Conservation (phyloP, 352 stramenopile genomes). For the Pythium rhizo-oryzae region DNA sequence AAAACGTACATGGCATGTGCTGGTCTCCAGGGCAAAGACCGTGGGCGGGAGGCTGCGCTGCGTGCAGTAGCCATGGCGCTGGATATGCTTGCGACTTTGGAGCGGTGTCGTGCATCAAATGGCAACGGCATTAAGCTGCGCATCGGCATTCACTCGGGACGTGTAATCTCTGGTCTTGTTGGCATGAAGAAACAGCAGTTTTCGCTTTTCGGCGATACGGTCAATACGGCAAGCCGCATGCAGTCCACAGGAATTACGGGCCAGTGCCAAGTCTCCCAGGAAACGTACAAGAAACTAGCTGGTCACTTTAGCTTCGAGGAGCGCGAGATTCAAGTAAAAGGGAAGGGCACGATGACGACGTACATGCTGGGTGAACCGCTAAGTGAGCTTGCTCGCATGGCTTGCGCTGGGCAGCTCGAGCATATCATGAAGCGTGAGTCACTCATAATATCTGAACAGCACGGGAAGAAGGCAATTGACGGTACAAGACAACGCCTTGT, state of each 20-base stretch:
- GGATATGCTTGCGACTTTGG: conserved; percentile 72
- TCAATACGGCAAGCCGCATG: conserved; percentile 91
- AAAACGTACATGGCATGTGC: conserved; percentile 92
- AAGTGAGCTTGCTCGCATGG: conserved; percentile 61
- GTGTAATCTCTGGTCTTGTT: conserved; percentile 88
- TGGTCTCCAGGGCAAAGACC: conserved; percentile 82
- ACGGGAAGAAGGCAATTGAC: conserved; percentile 49
- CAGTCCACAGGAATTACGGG: conserved; percentile 86
- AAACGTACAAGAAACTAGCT: conserved; percentile 82
- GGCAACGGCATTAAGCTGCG: conserved; percentile 88
- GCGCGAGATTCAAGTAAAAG: conserved; percentile 83
- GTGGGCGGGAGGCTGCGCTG: conserved; percentile 70
- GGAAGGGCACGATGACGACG: conserved; percentile 84
- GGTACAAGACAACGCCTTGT: conserved; percentile 55
- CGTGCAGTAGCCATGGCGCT: conserved; percentile 76
- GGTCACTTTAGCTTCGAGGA: conserved; percentile 81
- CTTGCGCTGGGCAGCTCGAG: conserved; percentile 63
- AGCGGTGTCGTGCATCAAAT: conserved; percentile 76
- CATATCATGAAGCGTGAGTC: conserved; percentile 72
- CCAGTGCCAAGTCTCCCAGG: conserved; percentile 78
- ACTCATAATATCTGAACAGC: conserved; percentile 50
- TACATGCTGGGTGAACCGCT: conserved; percentile 81
- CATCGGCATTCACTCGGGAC: conserved; percentile 91
- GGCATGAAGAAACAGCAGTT: conserved; percentile 94
- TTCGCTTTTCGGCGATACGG: conserved; percentile 93